Evolutionary conservation across 2,329 filamentous ascomycete genomes (phyloP).

Genomic region (Fusarium xylarioides): DNA sequence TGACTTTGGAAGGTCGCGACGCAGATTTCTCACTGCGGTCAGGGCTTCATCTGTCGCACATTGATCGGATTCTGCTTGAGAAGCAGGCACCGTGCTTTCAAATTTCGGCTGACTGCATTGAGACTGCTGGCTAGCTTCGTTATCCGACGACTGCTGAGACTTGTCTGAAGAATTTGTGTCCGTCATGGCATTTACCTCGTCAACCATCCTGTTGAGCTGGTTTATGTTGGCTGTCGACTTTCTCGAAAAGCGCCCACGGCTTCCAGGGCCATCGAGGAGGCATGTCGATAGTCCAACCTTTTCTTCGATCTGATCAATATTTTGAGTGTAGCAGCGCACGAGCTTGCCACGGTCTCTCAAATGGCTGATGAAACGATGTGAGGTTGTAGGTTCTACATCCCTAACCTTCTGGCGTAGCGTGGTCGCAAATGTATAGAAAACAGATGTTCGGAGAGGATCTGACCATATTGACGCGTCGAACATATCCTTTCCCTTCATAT

Average conservation of each 20-base stretch:
- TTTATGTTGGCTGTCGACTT: slow-evolving; percentile 50
- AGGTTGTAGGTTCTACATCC: slow-evolving; percentile 70
- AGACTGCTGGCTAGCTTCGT: slow-evolving; percentile 29
- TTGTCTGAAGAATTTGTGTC: slow-evolving; percentile 38
- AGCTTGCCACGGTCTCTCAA: slow-evolving; percentile 73
- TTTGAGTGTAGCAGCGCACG: slow-evolving; percentile 78
- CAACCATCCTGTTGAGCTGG: slow-evolving; percentile 51
- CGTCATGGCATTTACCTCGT: slow-evolving; percentile 42
- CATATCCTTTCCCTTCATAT: slow-evolving; percentile 75
- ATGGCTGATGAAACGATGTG: slow-evolving; percentile 74
- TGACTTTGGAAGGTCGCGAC: slow-evolving; percentile 44
- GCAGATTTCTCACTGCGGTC: slow-evolving; percentile 29
- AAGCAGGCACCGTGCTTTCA: slow-evolving; percentile 18
- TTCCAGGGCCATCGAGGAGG: slow-evolving; percentile 69
- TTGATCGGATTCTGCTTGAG: slow-evolving; percentile 33
- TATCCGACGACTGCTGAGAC: slow-evolving; percentile 28
- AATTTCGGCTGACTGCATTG: slow-evolving; percentile 25
- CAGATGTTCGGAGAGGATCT: slow-evolving; percentile 72
- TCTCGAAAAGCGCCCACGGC: slow-evolving; percentile 66
- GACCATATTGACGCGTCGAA: slow-evolving; percentile 78
- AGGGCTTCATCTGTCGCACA: slow-evolving; percentile 32
- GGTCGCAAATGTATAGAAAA: slow-evolving; percentile 78
- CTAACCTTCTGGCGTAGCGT: slow-evolving; percentile 71
- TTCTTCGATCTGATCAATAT: slow-evolving; percentile 78
- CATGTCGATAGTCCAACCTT: slow-evolving; percentile 73